Evolutionary conservation across 192 early-diverging fungal species (phyloP).

Genomic region (Gryganskiella cystojenkinii): DNA sequence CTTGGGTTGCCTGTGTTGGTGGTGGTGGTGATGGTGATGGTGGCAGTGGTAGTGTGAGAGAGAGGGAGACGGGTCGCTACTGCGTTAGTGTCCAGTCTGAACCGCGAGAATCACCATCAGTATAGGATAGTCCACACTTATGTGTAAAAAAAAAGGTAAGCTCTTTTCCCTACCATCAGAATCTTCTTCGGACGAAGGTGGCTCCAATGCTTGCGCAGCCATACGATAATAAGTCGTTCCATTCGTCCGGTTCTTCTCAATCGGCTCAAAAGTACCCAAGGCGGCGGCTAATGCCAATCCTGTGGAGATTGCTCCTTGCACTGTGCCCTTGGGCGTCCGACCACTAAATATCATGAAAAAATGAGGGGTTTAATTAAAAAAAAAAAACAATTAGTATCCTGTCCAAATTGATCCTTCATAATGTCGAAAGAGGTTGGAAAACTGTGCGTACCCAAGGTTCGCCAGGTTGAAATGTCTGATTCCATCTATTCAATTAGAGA

Average conservation of each 20-base stretch:
- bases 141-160: too few relatives aligned
- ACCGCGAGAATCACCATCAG: too few relatives aligned
- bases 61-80: too few relatives aligned
- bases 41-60: too few relatives aligned
- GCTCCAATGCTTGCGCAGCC: slow-evolving; percentile 29
- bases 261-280: slow-evolving; percentile 42
- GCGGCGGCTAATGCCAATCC: slow-evolving; percentile 30
- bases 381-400: not conserved
- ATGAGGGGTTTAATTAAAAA: not conserved
- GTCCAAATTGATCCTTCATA: too few relatives aligned
- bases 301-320: slow-evolving; percentile 49
- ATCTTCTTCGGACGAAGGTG: slow-evolving; percentile 16
- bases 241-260: slow-evolving; percentile 42
- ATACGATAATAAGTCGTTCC: slow-evolving; percentile 46
- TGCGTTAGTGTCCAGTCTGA: too few relatives aligned
- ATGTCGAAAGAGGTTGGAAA: too few relatives aligned
- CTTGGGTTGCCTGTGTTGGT: not conserved
- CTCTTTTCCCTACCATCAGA: not conserved
- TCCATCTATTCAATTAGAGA: slow-evolving; percentile 45
- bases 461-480: slow-evolving; percentile 45
- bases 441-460: slow-evolving; percentile 48
- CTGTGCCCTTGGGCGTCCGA: slow-evolving; percentile 44
- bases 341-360: slow-evolving; percentile 17
- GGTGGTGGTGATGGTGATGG: not conserved
- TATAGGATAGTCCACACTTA: too few relatives aligned